A percentile compares a stretch with the other conserved stretches of the same genome.
Evolutionary conservation across 1,139 yeast species (phyloP).

Genomic region (Pichia cactophila): DNA sequence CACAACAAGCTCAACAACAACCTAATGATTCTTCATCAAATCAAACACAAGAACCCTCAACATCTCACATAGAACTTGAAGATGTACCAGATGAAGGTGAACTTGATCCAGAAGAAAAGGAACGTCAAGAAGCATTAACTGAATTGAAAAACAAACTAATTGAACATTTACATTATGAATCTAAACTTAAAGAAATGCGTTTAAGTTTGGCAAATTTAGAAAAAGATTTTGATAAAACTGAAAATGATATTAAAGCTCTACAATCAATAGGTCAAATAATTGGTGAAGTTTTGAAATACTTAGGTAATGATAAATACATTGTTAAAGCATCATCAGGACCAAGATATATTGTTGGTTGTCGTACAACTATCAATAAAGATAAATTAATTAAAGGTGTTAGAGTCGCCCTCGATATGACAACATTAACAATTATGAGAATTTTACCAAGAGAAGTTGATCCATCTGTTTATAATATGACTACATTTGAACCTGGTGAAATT

Average conservation of each 20-base stretch:
- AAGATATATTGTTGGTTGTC: slow-evolving; percentile 93
- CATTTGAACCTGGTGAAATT: slow-evolving; percentile 93
- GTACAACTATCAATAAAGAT: slow-evolving; percentile 83
- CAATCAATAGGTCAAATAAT: slow-evolving; percentile 97
- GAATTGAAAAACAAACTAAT: slow-evolving; percentile 79
- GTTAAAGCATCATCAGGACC: slow-evolving; percentile 98
- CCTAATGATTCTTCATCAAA: neutral
- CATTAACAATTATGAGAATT: slow-evolving; percentile 94
- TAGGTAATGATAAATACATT: slow-evolving; percentile 90
- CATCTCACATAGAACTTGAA: slow-evolving; percentile 1
- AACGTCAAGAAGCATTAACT: slow-evolving; percentile 70
- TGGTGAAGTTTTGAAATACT: slow-evolving; percentile 93
- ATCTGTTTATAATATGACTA: slow-evolving; percentile 95
- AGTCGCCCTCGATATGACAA: slow-evolving; percentile 96
- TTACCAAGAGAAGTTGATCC: slow-evolving; percentile 99
- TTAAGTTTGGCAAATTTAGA: slow-evolving; percentile 79
- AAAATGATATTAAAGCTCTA: slow-evolving; percentile 91
- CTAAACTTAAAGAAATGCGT: slow-evolving; percentile 79
- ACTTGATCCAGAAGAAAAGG: slow-evolving; percentile 48
- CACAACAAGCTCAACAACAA: slow-evolving; percentile 2
- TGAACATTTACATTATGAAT: slow-evolving; percentile 95
- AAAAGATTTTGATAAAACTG: slow-evolving; percentile 83
- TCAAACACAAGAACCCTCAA: neutral
- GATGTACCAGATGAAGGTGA: slow-evolving; percentile 12
- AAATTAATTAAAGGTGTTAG: slow-evolving; percentile 87